phyloP scores from a whole-genome alignment of 2,329 filamentous ascomycete species.

The Leptographium lundbergii region DNA sequence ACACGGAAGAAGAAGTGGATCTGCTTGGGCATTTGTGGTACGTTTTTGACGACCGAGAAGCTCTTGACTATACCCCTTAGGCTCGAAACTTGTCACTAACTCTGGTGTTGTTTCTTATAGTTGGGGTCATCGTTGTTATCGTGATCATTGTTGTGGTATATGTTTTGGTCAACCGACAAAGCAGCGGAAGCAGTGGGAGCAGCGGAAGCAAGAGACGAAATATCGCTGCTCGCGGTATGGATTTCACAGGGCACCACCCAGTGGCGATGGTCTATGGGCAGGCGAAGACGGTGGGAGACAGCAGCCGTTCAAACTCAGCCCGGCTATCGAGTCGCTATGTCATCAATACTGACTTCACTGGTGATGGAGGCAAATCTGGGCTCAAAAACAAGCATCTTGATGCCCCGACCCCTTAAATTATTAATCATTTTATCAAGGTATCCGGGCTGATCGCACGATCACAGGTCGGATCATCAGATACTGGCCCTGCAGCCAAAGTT shows the following conservation, averaged over 20 bases:
- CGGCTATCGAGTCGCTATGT: slow-evolving; percentile 2
- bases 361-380: background rate
- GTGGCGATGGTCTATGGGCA: slow-evolving; percentile 12
- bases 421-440: too few relatives aligned
- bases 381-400: background rate
- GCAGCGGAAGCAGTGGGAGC: slow-evolving; percentile 16
- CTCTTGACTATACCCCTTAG: background rate
- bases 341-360: slow-evolving; percentile 10
- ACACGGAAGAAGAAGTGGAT: slow-evolving; percentile 95
- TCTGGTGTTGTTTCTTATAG: slow-evolving; percentile 16
- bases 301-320: background rate
- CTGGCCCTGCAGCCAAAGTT: background rate
- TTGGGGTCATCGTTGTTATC: slow-evolving; percentile 39
- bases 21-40: slow-evolving; percentile 64
- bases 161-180: slow-evolving; percentile 27
- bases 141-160: slow-evolving; percentile 38
- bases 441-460: too few relatives aligned
- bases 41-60: slow-evolving; percentile 14
- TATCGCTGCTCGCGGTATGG: slow-evolving; percentile 12
- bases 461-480: too few relatives aligned
- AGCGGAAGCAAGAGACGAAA: slow-evolving; percentile 19
- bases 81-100: background rate
- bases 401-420: background rate
- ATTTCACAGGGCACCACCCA: slow-evolving; percentile 13
- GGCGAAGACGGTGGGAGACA: slow-evolving; percentile 12